phyloP scores from a whole-genome alignment of 441 rosid genomes.

The Mallotus repandus region DNA sequence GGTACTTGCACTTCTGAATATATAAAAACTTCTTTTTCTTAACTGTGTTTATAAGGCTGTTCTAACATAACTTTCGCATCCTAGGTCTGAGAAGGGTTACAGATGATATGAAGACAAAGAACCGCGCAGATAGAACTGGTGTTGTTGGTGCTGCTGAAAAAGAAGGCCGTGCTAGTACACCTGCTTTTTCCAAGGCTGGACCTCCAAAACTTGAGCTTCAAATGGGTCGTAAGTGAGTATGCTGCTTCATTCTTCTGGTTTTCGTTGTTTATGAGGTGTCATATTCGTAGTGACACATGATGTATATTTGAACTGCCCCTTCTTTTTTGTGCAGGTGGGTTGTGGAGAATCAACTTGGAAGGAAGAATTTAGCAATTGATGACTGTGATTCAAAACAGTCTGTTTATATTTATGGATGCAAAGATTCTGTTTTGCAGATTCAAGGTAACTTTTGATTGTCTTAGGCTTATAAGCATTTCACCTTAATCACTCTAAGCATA shows the following conservation, averaged over 20 bases:
- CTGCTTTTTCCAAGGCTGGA: conserved; percentile 64
- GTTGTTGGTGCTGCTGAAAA: conserved; percentile 60
- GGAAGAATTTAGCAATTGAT: conserved; percentile 74
- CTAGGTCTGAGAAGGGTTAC: conserved; percentile 88
- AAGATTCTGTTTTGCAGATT: conserved; percentile 94
- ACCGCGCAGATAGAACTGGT: conserved; percentile 67
- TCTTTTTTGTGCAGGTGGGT: conserved; percentile 64
- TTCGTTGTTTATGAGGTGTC: conserved; percentile 8
- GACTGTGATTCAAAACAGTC: conserved; percentile 93
- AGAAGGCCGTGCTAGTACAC: conserved; percentile 41
- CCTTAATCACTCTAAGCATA: not conserved
- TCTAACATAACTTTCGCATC: conserved; percentile 17
- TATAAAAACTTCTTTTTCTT: not conserved
- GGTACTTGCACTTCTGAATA: conserved; percentile 41
- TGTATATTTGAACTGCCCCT: conserved; percentile 13
- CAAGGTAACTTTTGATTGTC: conserved; percentile 47
- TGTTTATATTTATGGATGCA: conserved; percentile 92
- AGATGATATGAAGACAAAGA: conserved; percentile 92
- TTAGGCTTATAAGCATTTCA: not conserved
- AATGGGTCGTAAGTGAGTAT: conserved; percentile 94
- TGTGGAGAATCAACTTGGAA: conserved; percentile 92
- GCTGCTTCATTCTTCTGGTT: conserved; percentile 3
- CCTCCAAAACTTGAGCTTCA: conserved; percentile 96
- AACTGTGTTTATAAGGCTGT: not conserved
- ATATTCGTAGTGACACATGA: not conserved